Base-by-base conservation (phyloP, 2,329 filamentous ascomycete genomes). In the Colletotrichum sp. region DNA sequence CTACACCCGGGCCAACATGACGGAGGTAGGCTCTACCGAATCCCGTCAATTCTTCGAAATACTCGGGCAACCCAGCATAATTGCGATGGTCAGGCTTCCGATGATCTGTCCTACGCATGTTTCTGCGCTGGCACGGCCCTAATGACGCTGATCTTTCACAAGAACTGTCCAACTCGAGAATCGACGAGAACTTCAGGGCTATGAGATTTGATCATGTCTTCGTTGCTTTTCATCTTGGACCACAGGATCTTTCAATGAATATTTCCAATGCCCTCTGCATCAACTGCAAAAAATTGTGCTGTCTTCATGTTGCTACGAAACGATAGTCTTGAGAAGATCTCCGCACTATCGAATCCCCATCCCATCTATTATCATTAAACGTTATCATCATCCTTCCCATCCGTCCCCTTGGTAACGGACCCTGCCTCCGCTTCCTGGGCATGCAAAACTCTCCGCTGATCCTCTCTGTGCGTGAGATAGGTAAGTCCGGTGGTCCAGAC, bases 401-500 rank as follows among this genome's bases (percentile, higher is more conserved):
- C 55, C 24, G 52, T 9, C 2, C 64, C 64, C 58, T 76, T 76
- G 26, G 26, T 28, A 6, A 69, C 65, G 1, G 70, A 76, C 34
- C 32, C 70, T 48, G 70, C 36, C 10, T 76, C 73, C 43, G 70
- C 36, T 2, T 76, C 73, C 6, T 69, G 62, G 7, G 73, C 73
- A 34, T 61, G 34, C n/a, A 76, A 1, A 8, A 76, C 64, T n/a
- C 70, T 64, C n/a, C 73, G 56, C 70, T 65, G 38, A 9, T 65
- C 70, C 24, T 76, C 74, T n/a, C 38, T 56, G 13, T 66, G 66
- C 32, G 74, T 84, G 78, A 88, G 82, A 79, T 86, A 90, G 2
- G 89, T 84, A 56, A 93, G 80, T 2, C 86, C 85, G 0, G 82
- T 88, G 1, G 90, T 91, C 93, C 93, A 94, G 2, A 91, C 77